Evolutionary conservation across 805 yeast genomes (phyloP), one percentile per base, ranked within the genome.

Genomic region (Yamadazyma akitaensis): DNA sequence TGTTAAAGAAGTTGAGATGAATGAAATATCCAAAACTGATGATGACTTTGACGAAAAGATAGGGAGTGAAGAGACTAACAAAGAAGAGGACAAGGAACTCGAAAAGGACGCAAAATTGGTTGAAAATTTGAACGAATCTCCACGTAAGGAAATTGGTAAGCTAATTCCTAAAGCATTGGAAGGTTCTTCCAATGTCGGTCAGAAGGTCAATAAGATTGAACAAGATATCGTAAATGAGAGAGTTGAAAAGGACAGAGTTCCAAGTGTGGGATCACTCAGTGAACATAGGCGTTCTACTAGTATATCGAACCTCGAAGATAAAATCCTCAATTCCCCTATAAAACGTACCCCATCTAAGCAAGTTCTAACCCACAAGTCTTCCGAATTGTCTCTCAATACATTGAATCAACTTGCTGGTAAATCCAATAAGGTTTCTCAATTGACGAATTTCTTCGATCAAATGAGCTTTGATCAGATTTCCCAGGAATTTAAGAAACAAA

Each of bases 401-500:
- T 40, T 28, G 16, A 21, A 37, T 21, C 40, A 47, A 24, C 11
- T 30, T 11, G 17, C 30, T 18, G 32, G 37, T 18, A 16, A 25
- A 8, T 14, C 26, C n/a, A 34, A 13, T 39, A 68, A 67, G 42
- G 96, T 87, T 0, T 76, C 80, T 47, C 81, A 83, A 50, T 60
- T 87, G 44, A 85, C 91, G 0, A 79, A 68, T 48, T 82, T 79
- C 59, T 82, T 82, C 67, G 85, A 86, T 60, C 81, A 82, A 47
- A 79, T 85, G 65, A 92, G 88, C 56, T 81, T 88, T 52, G 94
- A 85, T 55, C 86, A 85, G 46, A 68, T 88, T 10, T 87, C 97
- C 0, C 75, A 76, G 55, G 97, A 94, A 60, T 91, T 92, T 61
- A 95, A 88, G 59, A 75, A 81, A 53, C 96, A 91, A 58, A 80